Percentiles rank a stretch among this genome's conserved stretches.
Evolutionary conservation across 2,329 filamentous ascomycete genomes (phyloP).

Genomic region (Lecanoromycetidae sp.): DNA sequence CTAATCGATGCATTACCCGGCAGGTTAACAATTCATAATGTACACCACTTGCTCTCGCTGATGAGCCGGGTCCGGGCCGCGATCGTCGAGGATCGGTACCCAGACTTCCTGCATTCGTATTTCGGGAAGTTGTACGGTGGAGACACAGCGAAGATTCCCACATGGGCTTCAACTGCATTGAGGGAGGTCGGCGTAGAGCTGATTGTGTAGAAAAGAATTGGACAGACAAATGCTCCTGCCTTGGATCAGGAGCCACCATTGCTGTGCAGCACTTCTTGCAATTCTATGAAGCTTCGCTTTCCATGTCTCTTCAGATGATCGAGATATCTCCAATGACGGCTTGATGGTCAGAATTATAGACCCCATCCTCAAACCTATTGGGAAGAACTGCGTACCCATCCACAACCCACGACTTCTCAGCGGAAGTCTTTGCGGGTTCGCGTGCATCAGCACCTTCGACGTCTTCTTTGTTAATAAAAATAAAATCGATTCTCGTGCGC

Average conservation of each 20-base stretch:
- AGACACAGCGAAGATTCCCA: constrained; percentile 55
- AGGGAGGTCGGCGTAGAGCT: constrained; percentile 68
- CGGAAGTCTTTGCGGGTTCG: too few relatives aligned
- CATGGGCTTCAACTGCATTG: constrained; percentile 75
- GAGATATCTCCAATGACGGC: constrained; percentile 42
- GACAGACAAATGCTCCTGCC: too few relatives aligned
- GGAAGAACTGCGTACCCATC: constrained; percentile 40
- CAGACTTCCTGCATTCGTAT: constrained; percentile 64
- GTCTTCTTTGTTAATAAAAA: constrained; percentile 33
- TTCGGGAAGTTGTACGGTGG: constrained; percentile 62
- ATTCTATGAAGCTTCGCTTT: too few relatives aligned
- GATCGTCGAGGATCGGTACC: constrained; percentile 70
- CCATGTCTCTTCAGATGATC: constrained; percentile 3
- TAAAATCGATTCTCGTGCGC: constrained; percentile 39
- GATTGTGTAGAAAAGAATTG: background rate
- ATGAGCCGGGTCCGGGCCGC: constrained; percentile 66
- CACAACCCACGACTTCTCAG: constrained; percentile 28
- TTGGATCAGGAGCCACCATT: too few relatives aligned
- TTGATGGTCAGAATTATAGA: constrained; percentile 45
- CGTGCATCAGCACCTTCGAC: background rate
- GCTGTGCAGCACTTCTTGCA: too few relatives aligned
- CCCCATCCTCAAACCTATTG: constrained; percentile 44
- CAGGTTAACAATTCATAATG: constrained; percentile 84
- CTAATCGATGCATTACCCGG: constrained; percentile 14
- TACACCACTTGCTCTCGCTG: constrained; percentile 77